Evolutionary conservation across 2,329 filamentous ascomycete species (phyloP).

Genomic region (Pseudonectria buxi): DNA sequence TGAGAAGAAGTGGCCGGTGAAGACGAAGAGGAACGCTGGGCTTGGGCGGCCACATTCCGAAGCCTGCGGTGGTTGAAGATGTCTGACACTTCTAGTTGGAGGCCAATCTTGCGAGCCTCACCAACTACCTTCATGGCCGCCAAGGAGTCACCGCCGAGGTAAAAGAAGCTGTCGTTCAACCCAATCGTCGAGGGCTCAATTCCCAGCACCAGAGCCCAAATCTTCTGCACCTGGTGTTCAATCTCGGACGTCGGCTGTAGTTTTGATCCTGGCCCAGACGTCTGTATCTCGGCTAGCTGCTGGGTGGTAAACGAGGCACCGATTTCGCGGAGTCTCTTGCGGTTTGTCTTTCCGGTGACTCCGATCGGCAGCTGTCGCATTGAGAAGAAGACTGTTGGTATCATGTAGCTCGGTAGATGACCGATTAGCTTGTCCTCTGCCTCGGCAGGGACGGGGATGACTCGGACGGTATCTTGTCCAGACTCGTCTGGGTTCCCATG

Average conservation of each 20-base stretch:
- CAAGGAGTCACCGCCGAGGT: conserved; percentile 44
- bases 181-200: conserved; percentile 28
- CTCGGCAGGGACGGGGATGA: background rate
- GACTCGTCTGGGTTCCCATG: background rate
- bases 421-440: conserved; percentile 1
- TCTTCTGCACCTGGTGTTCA: conserved; percentile 21
- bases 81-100: conserved; percentile 7
- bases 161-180: conserved; percentile 41
- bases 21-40: conserved; percentile 30
- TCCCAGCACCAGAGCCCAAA: conserved; percentile 33
- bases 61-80: conserved; percentile 6
- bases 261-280: background rate
- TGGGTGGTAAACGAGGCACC: conserved; percentile 8
- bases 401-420: conserved; percentile 11
- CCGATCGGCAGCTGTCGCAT: conserved; percentile 8
- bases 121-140: conserved; percentile 40
- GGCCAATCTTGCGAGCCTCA: conserved; percentile 4
- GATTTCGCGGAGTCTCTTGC: conserved; percentile 7
- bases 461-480: background rate
- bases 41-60: background rate
- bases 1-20: no score
- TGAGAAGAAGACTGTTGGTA: conserved; percentile 10
- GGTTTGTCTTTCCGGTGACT: conserved; percentile 10
- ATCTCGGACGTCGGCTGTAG: conserved; percentile 3
- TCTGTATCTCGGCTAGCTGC: conserved; percentile 32